Evolutionary conservation across 208 protist species (phyloP), one percentile per base, ranked within the genome.

Genomic region (Phytomonas francai): DNA sequence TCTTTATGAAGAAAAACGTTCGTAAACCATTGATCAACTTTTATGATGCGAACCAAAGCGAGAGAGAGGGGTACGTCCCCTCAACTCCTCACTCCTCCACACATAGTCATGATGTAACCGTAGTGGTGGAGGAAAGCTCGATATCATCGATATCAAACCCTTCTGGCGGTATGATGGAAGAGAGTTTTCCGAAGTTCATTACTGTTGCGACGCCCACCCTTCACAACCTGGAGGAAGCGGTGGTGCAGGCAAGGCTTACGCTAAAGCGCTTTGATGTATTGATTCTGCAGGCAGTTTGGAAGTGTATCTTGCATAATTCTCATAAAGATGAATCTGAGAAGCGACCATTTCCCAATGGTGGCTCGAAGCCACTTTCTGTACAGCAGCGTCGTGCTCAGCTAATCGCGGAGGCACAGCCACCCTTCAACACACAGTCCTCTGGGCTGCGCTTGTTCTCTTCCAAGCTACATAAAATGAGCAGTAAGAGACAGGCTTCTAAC

Each of bases 251-350:
- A 30, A 66, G 82, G 60, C 63, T 70, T 16, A 79, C 78, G 31
- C 70, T 92, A 19, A 70, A 67, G 3, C 79, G 73, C 16, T 59
- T 83, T 51, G 77, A 77, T 34, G 61, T 61, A 49, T 73, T 92
- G 54, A 83, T 81, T 63, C 61, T 88, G 4, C 76, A 81, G 51
- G 80, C 86, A 1, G 83, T 88, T 30, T 92, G 82, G 83, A 77
- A 89, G 45, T 71, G 72, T 36, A 60, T 91, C n/a, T 77, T 67
- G 3, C 65, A 68, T 0, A 14, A 49, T 5, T 33, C 51, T 8
- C 54, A 9, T 5, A 19, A 7, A 19, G 45, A 25, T 54, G 16
- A 7, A 19, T 54, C 19, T 60, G 67, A 1, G 22, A 45, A 49
- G 36, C 61, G 66, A 62, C 22, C 2, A 34, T 29, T 6, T 32